Evolutionary conservation across 108 stramenopile genomes (phyloP).

Genomic region (Skeletonema menzelii): DNA sequence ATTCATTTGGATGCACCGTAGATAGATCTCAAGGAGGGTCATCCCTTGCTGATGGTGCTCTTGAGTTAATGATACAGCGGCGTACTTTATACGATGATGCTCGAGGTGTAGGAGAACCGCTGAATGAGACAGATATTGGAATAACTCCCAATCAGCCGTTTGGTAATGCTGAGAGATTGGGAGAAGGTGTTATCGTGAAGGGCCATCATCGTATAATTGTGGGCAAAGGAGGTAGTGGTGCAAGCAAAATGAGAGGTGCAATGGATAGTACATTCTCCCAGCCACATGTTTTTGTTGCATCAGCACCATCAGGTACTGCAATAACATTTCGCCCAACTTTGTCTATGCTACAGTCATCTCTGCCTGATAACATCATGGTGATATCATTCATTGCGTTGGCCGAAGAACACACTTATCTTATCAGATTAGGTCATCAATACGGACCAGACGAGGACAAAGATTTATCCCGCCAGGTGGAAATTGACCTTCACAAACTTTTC

Average conservation of each 20-base stretch:
- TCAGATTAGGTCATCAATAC: slow-evolving; percentile 93
- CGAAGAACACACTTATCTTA: slow-evolving; percentile 34
- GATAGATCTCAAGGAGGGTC: slow-evolving; percentile 93
- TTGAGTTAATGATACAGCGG: slow-evolving; percentile 96
- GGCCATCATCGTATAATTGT: slow-evolving; percentile 86
- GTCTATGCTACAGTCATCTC: slow-evolving; percentile 27
- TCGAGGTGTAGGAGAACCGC: slow-evolving; percentile 72
- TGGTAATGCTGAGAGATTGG: slow-evolving; percentile 79
- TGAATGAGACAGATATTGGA: slow-evolving; percentile 84
- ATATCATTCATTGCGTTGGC: slow-evolving; percentile 54
- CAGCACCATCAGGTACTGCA: slow-evolving; percentile 9
- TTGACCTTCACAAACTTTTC: slow-evolving; percentile 58
- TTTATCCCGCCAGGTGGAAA: slow-evolving; percentile 52
- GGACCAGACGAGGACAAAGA: slow-evolving; percentile 62
- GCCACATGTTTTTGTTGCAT: slow-evolving; percentile 69
- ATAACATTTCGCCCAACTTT: slow-evolving; percentile 30
- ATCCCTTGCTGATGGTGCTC: slow-evolving; percentile 76
- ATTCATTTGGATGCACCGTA: slow-evolving; percentile 66
- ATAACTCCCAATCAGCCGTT: slow-evolving; percentile 81
- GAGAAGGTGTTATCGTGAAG: slow-evolving; percentile 80
- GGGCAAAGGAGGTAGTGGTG: slow-evolving; percentile 53
- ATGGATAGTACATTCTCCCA: slow-evolving; percentile 85
- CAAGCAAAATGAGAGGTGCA: slow-evolving; percentile 52
- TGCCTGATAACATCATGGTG: slow-evolving; percentile 74
- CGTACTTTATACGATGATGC: slow-evolving; percentile 75